These are phyloP conservation scores for Fusarium fujikuroi DNA, from an alignment of 2,329 filamentous ascomycete species.

Conservation along the genomic window DNA sequence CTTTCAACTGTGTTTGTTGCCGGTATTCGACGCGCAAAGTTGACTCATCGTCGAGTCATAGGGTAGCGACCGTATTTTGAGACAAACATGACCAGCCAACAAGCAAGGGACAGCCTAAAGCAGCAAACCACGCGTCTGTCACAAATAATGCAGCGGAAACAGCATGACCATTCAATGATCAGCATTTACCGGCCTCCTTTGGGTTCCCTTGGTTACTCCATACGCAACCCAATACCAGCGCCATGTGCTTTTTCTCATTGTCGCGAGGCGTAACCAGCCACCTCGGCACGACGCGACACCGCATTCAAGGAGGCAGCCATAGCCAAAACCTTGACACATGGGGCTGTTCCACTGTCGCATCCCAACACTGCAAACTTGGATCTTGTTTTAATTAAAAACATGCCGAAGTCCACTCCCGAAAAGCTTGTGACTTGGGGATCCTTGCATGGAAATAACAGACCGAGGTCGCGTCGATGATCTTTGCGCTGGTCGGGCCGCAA, in stretches of 20 bases:
- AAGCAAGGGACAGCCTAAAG: too few relatives aligned
- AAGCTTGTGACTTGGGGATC: slow-evolving; percentile 12
- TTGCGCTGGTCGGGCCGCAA: not conserved
- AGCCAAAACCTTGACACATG: not conserved
- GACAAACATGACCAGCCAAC: not conserved
- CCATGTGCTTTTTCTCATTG: not conserved
- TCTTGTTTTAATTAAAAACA: slow-evolving; percentile 18
- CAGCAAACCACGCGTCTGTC: not conserved
- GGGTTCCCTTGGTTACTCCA: not conserved
- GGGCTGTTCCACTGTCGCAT: not conserved
- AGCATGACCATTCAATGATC: fast-evolving
- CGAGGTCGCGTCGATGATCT: not conserved
- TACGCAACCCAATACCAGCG: not conserved
- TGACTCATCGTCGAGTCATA: not conserved
- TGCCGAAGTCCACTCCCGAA: not conserved
- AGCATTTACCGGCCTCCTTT: not conserved
- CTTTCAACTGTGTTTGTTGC: fast-evolving
- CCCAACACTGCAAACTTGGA: not conserved
- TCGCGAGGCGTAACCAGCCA: not conserved
- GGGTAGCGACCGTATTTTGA: not conserved
- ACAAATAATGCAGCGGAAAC: fast-evolving
- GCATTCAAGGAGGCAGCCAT: not conserved
- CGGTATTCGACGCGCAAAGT: not conserved
- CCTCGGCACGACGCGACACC: not conserved
- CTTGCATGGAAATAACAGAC: not conserved